These are phyloP conservation scores for Sporothrix dimorphospora DNA, from an alignment of 2,329 filamentous ascomycete species.

Conservation along the genomic window DNA sequence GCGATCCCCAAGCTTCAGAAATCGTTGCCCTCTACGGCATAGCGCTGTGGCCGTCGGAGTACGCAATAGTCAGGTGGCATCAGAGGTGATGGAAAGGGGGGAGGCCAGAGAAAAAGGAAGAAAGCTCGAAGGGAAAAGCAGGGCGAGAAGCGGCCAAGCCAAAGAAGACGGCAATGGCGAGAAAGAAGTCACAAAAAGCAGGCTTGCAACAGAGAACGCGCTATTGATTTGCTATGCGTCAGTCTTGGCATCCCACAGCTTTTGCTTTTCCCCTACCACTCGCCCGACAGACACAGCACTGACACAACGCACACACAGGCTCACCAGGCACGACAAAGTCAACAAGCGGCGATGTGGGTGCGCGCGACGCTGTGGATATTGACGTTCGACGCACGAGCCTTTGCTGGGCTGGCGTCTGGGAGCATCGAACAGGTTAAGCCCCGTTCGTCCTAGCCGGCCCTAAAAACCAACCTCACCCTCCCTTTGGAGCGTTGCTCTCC, in stretches of 20 bases:
- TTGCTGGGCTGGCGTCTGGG: conserved; percentile 3
- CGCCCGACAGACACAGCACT: neutral
- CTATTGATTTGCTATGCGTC: conserved; percentile 14
- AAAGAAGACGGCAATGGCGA: neutral
- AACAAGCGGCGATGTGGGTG: neutral
- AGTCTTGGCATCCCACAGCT: conserved; percentile 12
- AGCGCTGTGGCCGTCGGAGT: conserved; percentile 20
- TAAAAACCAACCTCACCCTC: neutral
- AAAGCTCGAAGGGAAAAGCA: neutral
- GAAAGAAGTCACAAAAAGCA: neutral
- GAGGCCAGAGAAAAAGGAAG: neutral
- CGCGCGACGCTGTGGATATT: conserved; percentile 5
- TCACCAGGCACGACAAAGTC: neutral
- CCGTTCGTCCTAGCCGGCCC: conserved; percentile 9
- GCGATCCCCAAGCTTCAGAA: conserved; percentile 26
- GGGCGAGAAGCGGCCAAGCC: neutral
- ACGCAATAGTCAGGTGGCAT: conserved; percentile 18
- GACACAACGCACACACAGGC: neutral
- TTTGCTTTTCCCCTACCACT: neutral
- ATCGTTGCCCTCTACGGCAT: conserved; percentile 29
- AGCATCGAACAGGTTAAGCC: conserved; percentile 13
- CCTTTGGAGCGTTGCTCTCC: neutral
- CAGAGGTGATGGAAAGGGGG: conserved; percentile 3
- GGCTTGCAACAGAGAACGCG: neutral
- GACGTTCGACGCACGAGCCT: conserved; percentile 3